These are phyloP conservation scores for Larix sibirica DNA, from an alignment of 83 land plant genomes.

Conservation along the genomic window DNA sequence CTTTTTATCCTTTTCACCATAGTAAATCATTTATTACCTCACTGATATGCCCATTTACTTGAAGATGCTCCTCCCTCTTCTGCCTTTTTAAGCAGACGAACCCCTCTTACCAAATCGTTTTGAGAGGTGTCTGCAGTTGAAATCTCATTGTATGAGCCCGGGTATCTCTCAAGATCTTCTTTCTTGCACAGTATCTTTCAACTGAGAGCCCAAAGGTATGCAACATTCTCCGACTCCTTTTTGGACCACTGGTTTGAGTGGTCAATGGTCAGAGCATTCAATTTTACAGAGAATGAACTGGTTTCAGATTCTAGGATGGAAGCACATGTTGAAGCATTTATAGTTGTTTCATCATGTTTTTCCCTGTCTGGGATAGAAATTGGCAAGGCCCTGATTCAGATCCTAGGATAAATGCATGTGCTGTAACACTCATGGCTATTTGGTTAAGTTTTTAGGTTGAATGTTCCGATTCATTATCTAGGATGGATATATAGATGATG, in stretches of 20 bases:
- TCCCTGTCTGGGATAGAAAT: not conserved
- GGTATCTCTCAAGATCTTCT: not conserved
- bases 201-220: conserved; percentile 12
- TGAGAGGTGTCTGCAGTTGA: not conserved
- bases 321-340: not conserved
- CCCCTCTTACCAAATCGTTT: conserved; percentile 11
- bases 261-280: not conserved
- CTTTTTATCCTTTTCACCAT: conserved; percentile 9
- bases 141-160: not conserved
- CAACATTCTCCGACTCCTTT: not conserved
- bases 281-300: not conserved
- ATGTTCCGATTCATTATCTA: not conserved
- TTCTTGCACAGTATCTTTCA: not conserved
- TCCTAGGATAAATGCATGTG: not conserved
- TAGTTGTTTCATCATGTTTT: not conserved
- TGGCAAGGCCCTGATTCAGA: not conserved
- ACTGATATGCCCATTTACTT: not conserved
- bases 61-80: not conserved
- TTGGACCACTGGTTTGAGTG: conserved; percentile 7
- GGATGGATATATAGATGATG: not conserved
- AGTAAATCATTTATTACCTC: conserved; percentile 1
- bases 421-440: not conserved
- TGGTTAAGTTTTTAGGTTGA: not conserved
- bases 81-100: conserved; percentile 14
- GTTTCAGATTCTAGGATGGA: conserved; percentile 10